Percentiles rank a stretch among this genome's conserved stretches.
These are phyloP conservation scores for Aspergillus luchuensis DNA, from an alignment of 2,329 filamentous ascomycete species.

Conservation along the genomic window DNA sequence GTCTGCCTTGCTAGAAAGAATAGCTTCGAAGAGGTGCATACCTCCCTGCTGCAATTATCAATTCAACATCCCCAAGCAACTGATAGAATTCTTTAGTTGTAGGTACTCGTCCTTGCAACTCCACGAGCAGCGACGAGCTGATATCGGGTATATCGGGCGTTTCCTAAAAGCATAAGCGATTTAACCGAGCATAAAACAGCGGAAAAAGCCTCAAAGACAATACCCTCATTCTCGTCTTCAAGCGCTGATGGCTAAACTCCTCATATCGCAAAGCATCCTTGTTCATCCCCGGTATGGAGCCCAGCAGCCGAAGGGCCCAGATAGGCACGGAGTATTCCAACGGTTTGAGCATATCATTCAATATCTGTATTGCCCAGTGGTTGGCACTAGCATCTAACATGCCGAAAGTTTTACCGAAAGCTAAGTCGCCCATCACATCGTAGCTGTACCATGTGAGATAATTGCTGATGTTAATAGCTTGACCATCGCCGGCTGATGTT, in stretches of 20 bases:
- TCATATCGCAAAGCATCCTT: background rate
- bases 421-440: constrained; percentile 21
- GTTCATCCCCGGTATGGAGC: background rate
- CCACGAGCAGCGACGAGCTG: background rate
- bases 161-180: background rate
- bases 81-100: background rate
- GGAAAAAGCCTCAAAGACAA: background rate
- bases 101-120: background rate
- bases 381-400: constrained; percentile 4
- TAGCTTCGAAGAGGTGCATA: background rate
- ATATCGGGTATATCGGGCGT: background rate
- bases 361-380: background rate
- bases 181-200: too few relatives aligned
- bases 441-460: constrained; percentile 34
- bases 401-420: constrained; percentile 13
- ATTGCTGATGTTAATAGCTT: constrained; percentile 39
- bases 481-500: constrained; percentile 25
- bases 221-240: background rate
- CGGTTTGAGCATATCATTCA: background rate
- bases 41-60: background rate
- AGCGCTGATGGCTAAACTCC: background rate
- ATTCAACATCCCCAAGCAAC: background rate
- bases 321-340: background rate
- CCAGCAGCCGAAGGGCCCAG: background rate
- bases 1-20: too few relatives aligned